phyloP scores from a whole-genome alignment of 495 filamentous ascomycete species.

The Annulohypoxylon bovei region DNA sequence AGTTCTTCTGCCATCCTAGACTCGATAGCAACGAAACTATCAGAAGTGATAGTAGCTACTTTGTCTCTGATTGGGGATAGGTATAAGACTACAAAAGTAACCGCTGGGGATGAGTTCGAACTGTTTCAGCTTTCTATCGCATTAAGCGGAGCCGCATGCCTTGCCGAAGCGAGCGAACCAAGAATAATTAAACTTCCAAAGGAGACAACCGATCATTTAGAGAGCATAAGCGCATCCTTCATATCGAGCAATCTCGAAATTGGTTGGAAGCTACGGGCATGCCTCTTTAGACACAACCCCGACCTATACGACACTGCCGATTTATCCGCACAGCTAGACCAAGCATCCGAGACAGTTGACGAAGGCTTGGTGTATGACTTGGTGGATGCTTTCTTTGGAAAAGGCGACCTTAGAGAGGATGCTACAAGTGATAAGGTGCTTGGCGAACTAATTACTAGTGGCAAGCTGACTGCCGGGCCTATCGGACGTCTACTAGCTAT shows the following conservation, averaged over 20 bases:
- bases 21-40: constrained; percentile 28
- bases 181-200: constrained; percentile 26
- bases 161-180: constrained; percentile 8
- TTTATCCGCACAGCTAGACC: constrained; percentile 32
- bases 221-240: constrained; percentile 43
- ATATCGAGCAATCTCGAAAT: constrained; percentile 38
- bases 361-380: constrained; percentile 37
- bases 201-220: constrained; percentile 36
- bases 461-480: constrained; percentile 33
- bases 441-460: constrained; percentile 32
- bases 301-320: constrained; percentile 25
- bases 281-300: constrained; percentile 47
- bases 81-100: background rate
- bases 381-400: constrained; percentile 39
- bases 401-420: constrained; percentile 12
- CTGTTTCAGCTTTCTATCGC: constrained; percentile 21
- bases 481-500: constrained; percentile 41
- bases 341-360: constrained; percentile 28
- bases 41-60: constrained; percentile 19
- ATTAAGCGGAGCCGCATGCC: constrained; percentile 33
- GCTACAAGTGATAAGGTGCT: constrained; percentile 29
- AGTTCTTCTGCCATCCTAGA: constrained; percentile 20
- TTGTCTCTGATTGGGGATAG: constrained; percentile 30
- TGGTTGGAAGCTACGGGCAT: constrained; percentile 54
- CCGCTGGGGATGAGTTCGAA: constrained; percentile 7